phyloP scores from a whole-genome alignment of 129 eudicot genomes.

The Artemisia argyi region DNA sequence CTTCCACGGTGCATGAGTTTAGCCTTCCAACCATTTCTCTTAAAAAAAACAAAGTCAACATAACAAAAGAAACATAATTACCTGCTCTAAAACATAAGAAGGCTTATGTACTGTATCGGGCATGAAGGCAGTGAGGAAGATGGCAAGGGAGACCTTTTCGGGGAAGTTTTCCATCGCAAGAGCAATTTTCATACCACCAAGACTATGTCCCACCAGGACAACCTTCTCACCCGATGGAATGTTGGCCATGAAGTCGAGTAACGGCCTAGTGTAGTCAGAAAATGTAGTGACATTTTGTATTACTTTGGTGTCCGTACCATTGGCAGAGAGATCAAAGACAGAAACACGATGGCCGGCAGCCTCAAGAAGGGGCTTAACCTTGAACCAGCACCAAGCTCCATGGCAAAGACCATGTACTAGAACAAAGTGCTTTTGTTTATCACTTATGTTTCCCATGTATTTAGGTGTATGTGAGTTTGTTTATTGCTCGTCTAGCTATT shows the following conservation, averaged over 20 bases:
- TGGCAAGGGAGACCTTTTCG: conserved; percentile 39
- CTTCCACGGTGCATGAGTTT: no score
- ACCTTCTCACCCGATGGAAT: conserved; percentile 52
- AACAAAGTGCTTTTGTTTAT: conserved; percentile 40
- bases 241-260: conserved; percentile 4
- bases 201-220: conserved; percentile 26
- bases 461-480: not conserved
- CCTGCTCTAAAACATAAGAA: not conserved
- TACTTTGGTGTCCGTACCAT: conserved; percentile 36
- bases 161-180: conserved; percentile 62
- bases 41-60: no score
- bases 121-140: conserved; percentile 58
- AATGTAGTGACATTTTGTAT: conserved; percentile 43
- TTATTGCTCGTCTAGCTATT: not conserved
- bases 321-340: conserved; percentile 55
- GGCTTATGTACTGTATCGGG: conserved; percentile 31
- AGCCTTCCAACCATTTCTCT: no score
- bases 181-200: no score
- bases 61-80: no score
- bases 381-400: conserved; percentile 82
- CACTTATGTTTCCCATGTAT: no score
- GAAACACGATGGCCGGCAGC: conserved; percentile 49
- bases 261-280: conserved; percentile 48
- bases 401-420: conserved; percentile 74
- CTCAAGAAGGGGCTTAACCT: conserved; percentile 35